A percentile compares a stretch with the other conserved stretches of the same genome.
Evolutionary conservation across 2,329 filamentous ascomycete genomes (phyloP).

Genomic region (Phialemonium atrogriseum): DNA sequence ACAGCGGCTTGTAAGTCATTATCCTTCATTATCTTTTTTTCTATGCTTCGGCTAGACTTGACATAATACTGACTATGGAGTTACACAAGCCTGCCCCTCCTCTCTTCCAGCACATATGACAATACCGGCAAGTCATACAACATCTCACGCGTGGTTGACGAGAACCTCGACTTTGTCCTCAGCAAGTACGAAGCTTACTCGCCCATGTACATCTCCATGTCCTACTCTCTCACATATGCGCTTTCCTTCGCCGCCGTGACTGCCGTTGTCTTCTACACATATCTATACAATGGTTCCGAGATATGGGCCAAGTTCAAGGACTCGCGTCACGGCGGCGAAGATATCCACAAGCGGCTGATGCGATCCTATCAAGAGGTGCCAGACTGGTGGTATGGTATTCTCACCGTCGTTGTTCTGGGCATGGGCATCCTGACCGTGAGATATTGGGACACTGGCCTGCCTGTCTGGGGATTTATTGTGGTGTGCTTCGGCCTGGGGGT

Average conservation of each 20-base stretch:
- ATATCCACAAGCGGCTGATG: conserved; percentile 28
- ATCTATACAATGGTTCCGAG: conserved; percentile 23
- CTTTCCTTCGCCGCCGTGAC: conserved; percentile 26
- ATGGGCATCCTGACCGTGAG: conserved; percentile 20
- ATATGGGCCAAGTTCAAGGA: conserved; percentile 24
- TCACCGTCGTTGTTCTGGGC: conserved; percentile 23
- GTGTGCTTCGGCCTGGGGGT: conserved; percentile 17
- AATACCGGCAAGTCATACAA: conserved; percentile 23
- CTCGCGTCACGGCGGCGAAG: conserved; percentile 26
- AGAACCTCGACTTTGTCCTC: conserved; percentile 23
- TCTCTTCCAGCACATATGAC: conserved; percentile 36
- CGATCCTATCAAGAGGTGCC: conserved; percentile 26
- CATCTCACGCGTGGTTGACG: conserved; percentile 18
- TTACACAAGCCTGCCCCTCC: conserved; percentile 45
- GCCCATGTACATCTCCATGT: conserved; percentile 26
- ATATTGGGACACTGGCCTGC: conserved; percentile 18
- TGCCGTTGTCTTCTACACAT: conserved; percentile 22
- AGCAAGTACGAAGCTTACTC: conserved; percentile 23
- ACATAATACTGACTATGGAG: too few relatives aligned
- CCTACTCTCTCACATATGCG: conserved; percentile 25
- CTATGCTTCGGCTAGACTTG: too few relatives aligned
- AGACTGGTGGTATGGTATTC: conserved; percentile 28
- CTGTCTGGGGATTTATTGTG: conserved; percentile 21
- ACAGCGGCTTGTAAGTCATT: conserved; percentile 37
- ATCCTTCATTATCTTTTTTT: conserved; percentile 5